Base-by-base conservation (phyloP, 1,284 basidiomycete species). In the Trichosporon sp. region DNA sequence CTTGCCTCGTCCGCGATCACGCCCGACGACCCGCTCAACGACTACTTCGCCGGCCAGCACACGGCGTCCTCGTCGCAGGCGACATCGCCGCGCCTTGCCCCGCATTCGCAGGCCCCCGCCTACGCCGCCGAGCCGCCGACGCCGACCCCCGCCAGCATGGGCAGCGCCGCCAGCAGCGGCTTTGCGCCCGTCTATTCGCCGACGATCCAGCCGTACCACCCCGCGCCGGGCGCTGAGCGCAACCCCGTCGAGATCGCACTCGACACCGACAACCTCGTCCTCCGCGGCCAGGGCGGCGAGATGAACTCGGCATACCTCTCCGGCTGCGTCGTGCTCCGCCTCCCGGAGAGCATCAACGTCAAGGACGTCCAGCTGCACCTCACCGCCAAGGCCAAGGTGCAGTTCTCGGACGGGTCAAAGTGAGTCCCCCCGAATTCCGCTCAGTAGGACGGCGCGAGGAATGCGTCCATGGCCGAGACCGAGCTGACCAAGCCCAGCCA, bases 291-390 rank as follows among this genome's bases (percentile, higher is more conserved):
- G 23, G 92, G 92, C 47, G 87, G 88, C 74, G 92, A 95, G 73
- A 90, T 93, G 76, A 90, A 93, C 76, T 90, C 93, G 5, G 88
- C 89, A 0, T 81, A 82, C 23, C 76, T 86, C 27, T 80, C 78
- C 12, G 94, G 94, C 11, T 86, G 90, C 78, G 87, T 97, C 76
- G 86, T 89, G 21, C 86, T 97, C 70, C 87, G 90, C 79, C 88
- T 97, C 69, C 84, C 86, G 3, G 92, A 96, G 82, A 85, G 90
- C 44, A 93, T 91, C 0, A 89, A 92, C 31, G 88, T 97, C 82
- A 92, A 90, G 81, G 91, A 95, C 81, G 90, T 97, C 69, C 91
- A 88, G 2, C 88, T 96, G 74, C 88, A 89, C 70, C 91, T 96
- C 78, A 86, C 88, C 72, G 93, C 93, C 44, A 95, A 94, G 83